phyloP scores from a whole-genome alignment of 1,139 yeast species.

The Yamadazyma sp. region DNA sequence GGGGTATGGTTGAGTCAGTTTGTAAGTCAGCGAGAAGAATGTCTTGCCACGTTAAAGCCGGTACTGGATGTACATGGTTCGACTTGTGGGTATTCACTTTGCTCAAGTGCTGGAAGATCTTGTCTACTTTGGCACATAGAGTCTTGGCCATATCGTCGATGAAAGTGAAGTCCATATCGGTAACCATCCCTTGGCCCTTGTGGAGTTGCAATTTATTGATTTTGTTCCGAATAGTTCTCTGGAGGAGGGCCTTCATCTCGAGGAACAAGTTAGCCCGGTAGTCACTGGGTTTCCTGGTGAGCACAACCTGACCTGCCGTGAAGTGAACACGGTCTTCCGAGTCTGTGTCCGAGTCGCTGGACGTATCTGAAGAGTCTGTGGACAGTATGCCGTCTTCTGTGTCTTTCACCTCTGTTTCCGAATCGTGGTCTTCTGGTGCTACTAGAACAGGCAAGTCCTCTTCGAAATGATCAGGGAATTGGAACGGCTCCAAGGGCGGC shows the following conservation, averaged over 20 bases:
- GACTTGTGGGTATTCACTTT: background rate
- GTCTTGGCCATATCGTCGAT: constrained; percentile 20
- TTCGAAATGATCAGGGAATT: too few relatives aligned
- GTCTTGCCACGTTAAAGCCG: constrained; percentile 16
- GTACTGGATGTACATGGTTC: background rate
- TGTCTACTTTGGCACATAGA: constrained; percentile 23
- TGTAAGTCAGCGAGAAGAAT: constrained; percentile 11
- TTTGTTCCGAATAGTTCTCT: constrained; percentile 26
- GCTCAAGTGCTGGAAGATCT: constrained; percentile 3
- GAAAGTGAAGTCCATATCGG: constrained; percentile 22
- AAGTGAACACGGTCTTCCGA: background rate
- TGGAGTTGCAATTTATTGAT: constrained; percentile 13
- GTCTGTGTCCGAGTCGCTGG: constrained; percentile 1
- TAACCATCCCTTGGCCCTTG: constrained; percentile 9
- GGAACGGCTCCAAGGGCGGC: too few relatives aligned
- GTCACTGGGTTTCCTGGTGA: constrained; percentile 16
- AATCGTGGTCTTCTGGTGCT: too few relatives aligned
- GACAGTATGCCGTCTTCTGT: too few relatives aligned
- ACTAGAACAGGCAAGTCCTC: too few relatives aligned
- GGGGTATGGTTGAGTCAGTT: background rate
- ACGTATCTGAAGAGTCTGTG: too few relatives aligned
- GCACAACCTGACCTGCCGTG: background rate
- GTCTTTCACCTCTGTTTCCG: too few relatives aligned
- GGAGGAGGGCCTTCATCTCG: constrained; percentile 41
- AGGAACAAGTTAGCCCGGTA: constrained; percentile 33